These are phyloP conservation scores for Macrolepiota dolichaula DNA, from an alignment of 768 basidiomycete species.

Conservation along the genomic window DNA sequence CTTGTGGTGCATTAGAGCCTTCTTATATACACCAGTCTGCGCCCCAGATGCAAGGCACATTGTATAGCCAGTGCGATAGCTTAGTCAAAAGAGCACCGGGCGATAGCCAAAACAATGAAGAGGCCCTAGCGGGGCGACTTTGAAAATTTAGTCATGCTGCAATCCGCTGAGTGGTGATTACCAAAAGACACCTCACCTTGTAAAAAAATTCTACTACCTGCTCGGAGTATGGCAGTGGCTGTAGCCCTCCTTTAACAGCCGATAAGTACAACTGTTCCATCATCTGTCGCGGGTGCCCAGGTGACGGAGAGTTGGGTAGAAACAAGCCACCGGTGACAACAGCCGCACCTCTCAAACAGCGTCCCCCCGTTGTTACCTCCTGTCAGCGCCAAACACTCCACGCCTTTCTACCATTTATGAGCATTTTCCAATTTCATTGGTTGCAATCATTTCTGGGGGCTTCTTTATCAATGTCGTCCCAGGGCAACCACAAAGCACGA, in stretches of 20 bases:
- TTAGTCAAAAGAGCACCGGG: not conserved
- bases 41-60: not conserved
- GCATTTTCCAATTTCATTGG: not conserved
- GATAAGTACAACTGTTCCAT: not conserved
- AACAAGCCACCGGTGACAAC: not conserved
- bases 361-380: not conserved
- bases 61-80: not conserved
- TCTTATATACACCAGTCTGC: not conserved
- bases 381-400: too few relatives aligned
- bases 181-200: not conserved
- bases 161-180: too few relatives aligned
- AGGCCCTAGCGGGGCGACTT: not conserved
- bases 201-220: not conserved
- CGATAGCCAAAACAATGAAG: not conserved
- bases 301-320: too few relatives aligned
- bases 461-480: not conserved
- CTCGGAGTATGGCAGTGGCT: not conserved
- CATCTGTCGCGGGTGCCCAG: too few relatives aligned
- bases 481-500: not conserved
- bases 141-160: too few relatives aligned
- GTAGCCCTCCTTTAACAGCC: too few relatives aligned
- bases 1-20: not conserved
- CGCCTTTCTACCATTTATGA: not conserved
- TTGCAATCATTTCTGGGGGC: not conserved
- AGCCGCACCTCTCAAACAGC: not conserved